Base-by-base conservation (phyloP, 129 eudicot genomes). In the Artemisia argyi region DNA sequence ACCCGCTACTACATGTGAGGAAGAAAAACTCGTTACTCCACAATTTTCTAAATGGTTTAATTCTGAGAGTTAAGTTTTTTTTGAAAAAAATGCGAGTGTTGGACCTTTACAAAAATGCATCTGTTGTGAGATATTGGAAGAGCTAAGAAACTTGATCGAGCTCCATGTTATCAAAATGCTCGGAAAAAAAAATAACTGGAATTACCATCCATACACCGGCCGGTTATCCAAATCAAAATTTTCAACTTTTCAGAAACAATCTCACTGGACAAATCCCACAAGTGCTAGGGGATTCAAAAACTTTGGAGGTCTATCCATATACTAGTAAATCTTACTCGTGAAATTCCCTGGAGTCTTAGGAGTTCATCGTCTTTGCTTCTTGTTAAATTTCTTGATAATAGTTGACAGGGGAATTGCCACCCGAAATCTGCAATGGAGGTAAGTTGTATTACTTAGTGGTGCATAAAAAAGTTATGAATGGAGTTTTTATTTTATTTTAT, bases 211-310 rank as follows among this genome's bases (percentile, higher is more conserved):
- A 7, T 83, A 88, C 14, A 22, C 89, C 2, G 83, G 96, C 66
- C 82, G 89, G 9, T 87, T 92, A 49, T 94, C 96, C 0, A 85
- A 83, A 22, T 87, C 89, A 11, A 12, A 81, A 73, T 6, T 57
- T 92, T 65, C 94, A 92, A 76, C 77, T 89, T 54, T 89, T 86
- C 91, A 83, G 85, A 84, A 92, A 85, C 78, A 83, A 83, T 73
- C 89, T 92, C 73, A 81, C 87, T 13, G 95, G 98, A 17, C 65
- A 75, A 47, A 84, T 92, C 60, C 98, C 95, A 0, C 75, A 54
- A 5, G 89, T 69, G n/a, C 65, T 89, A 47, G 90, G 78, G 50
- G 82, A 89, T n/a, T 86, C 91, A 14, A 85, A 73, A 24, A 77
- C 78, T 9, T 67, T 92, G 81, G 62, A 10, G 18, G 64, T 58